Evolutionary conservation across 1,284 basidiomycete species (phyloP).

Genomic region (Caloboletus firmus): DNA sequence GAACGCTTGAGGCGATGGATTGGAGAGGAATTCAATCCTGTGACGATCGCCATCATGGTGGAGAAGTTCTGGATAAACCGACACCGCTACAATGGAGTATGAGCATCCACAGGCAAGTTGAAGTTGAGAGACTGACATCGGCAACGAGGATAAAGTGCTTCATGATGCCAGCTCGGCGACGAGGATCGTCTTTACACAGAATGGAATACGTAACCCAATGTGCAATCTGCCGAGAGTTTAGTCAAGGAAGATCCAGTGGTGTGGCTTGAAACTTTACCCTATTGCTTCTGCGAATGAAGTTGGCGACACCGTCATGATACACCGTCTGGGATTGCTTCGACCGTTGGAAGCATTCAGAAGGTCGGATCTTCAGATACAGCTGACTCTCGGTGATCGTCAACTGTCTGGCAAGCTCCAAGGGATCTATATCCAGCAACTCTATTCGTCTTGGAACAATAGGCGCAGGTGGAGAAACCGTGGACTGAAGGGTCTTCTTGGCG

Average conservation of each 20-base stretch:
- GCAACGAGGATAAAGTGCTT: conserved; percentile 80
- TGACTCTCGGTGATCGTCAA: conserved; percentile 75
- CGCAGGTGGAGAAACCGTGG: conserved; percentile 45
- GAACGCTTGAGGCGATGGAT: conserved; percentile 75
- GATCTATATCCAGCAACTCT: conserved; percentile 67
- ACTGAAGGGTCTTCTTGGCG: conserved; percentile 35
- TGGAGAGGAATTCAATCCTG: conserved; percentile 75
- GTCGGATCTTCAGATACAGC: conserved; percentile 67
- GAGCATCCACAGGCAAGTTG: conserved; percentile 4
- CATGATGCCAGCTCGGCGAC: conserved; percentile 64
- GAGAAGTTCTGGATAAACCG: conserved; percentile 74
- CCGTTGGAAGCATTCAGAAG: conserved; percentile 70
- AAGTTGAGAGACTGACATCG: conserved; percentile 50
- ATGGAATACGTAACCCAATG: conserved; percentile 80
- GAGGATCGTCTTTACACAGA: conserved; percentile 66
- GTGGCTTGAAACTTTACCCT: conserved; percentile 41
- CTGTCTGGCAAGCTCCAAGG: conserved; percentile 78
- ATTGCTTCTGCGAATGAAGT: conserved; percentile 73
- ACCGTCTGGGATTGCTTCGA: conserved; percentile 53
- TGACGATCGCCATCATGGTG: conserved; percentile 76
- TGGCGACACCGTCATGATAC: conserved; percentile 60
- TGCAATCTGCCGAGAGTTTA: conserved; percentile 44
- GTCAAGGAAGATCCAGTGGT: background rate
- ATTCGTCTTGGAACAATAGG: conserved; percentile 61
- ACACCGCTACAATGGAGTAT: conserved; percentile 53